Evolutionary conservation across 2,329 filamentous ascomycete species (phyloP).

Genomic region (Rugonectria rugulosa): DNA sequence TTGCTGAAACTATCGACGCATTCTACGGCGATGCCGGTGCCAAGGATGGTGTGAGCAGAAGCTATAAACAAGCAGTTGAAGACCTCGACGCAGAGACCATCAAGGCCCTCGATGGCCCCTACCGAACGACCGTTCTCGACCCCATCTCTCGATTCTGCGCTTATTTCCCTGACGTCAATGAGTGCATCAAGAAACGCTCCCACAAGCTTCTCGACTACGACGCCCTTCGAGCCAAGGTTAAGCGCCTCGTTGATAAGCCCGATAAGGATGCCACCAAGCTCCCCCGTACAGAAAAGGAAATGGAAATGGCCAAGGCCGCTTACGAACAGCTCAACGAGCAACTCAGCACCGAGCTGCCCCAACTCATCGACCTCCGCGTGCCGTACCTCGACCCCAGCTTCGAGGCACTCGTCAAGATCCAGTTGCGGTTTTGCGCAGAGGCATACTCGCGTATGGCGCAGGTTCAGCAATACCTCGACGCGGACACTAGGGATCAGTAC

Average conservation of each 20-base stretch:
- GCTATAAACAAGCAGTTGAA: slow-evolving; percentile 98
- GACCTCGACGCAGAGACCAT: slow-evolving; percentile 98
- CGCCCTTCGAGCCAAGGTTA: slow-evolving; percentile 92
- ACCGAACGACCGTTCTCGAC: slow-evolving; percentile 91
- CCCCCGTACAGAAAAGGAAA: slow-evolving; percentile 93
- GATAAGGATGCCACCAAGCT: slow-evolving; percentile 98
- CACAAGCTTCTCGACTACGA: slow-evolving; percentile 99
- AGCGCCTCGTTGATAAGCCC: slow-evolving; percentile 96
- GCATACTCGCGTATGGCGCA: slow-evolving; percentile 98
- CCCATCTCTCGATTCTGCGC: slow-evolving; percentile 96
- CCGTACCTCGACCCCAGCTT: slow-evolving; percentile 97
- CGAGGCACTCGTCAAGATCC: slow-evolving; percentile 98
- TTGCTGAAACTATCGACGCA: slow-evolving; percentile 98
- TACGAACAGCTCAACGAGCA: slow-evolving; percentile 99
- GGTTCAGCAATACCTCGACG: slow-evolving; percentile 97
- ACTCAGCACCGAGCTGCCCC: slow-evolving; percentile 88
- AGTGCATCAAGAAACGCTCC: slow-evolving; percentile 98
- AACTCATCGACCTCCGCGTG: slow-evolving; percentile 94
- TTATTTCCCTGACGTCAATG: slow-evolving; percentile 99
- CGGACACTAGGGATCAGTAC: slow-evolving; percentile 95
- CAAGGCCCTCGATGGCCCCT: slow-evolving; percentile 96
- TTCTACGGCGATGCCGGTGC: slow-evolving; percentile 98
- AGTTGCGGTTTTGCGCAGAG: slow-evolving; percentile 96
- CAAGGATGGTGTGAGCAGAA: slow-evolving; percentile 91
- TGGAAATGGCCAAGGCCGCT: slow-evolving; percentile 89